Conservation (phyloP, 2,329 filamentous ascomycete genomes). For the Aspergillus neoniger region DNA sequence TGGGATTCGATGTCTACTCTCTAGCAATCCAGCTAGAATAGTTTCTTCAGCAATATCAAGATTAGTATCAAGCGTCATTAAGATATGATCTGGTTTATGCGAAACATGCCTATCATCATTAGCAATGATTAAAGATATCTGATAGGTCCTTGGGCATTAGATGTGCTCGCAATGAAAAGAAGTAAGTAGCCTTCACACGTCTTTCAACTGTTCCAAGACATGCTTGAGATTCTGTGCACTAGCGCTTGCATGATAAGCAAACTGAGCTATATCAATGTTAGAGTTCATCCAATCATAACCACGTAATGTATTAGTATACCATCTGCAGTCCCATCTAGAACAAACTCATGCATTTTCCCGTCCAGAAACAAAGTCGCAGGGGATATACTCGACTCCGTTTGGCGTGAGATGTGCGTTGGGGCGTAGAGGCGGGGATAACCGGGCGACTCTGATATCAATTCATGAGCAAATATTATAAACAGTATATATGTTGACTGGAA, state of each 20-base stretch:
- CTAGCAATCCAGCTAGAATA: too few relatives aligned
- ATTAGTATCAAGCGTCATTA: too few relatives aligned
- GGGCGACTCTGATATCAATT: conserved; percentile 19
- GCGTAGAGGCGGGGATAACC: conserved; percentile 29
- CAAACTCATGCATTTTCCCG: conserved; percentile 31
- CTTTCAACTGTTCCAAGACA: conserved; percentile 23
- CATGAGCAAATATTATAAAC: conserved; percentile 13
- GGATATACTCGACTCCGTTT: conserved; percentile 26
- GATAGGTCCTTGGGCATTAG: too few relatives aligned
- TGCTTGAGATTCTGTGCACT: conserved; percentile 15
- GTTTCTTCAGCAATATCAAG: too few relatives aligned
- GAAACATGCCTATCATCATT: too few relatives aligned
- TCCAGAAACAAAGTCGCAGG: conserved; percentile 26
- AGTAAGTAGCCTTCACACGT: conserved; percentile 19
- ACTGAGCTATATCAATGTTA: conserved; percentile 23
- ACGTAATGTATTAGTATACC: conserved; percentile 8
- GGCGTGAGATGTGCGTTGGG: conserved; percentile 21
- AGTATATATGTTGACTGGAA: neutral
- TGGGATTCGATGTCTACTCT: too few relatives aligned
- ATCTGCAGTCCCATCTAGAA: conserved; percentile 29
- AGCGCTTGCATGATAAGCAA: conserved; percentile 24
- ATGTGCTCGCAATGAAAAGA: too few relatives aligned
- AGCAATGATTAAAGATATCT: too few relatives aligned
- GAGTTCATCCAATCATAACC: neutral
- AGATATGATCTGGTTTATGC: too few relatives aligned